Evolutionary conservation across 345 rosid genomes (phyloP).

Genomic region (Dovyalis caffra): DNA sequence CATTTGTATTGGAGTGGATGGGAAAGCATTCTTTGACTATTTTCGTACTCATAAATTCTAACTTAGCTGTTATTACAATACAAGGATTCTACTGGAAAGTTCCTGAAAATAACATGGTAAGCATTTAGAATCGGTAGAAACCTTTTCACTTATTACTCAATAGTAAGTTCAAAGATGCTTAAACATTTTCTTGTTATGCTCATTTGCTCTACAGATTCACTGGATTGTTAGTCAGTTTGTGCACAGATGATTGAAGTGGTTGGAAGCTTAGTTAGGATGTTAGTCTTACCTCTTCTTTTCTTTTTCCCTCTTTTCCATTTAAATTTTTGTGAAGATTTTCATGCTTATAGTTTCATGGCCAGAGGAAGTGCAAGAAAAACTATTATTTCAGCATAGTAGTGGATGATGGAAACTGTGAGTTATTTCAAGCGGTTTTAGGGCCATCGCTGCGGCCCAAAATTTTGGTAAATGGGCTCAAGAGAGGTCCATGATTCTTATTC

Average conservation of each 20-base stretch:
- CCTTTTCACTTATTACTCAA: neutral
- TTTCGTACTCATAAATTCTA: conserved; percentile 38
- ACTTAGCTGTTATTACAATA: conserved; percentile 32
- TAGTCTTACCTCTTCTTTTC: no score
- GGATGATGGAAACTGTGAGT: neutral
- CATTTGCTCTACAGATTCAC: conserved; percentile 33
- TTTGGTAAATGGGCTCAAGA: neutral
- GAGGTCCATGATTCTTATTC: no score
- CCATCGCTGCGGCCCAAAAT: neutral
- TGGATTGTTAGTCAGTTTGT: conserved; percentile 28
- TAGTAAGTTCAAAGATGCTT: neutral
- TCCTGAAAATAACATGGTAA: conserved; percentile 40
- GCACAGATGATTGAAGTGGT: conserved; percentile 12
- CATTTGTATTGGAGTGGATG: conserved; percentile 42
- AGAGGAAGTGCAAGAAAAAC: neutral
- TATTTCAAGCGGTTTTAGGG: neutral
- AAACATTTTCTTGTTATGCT: neutral
- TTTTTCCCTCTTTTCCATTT: neutral
- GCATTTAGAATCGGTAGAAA: neutral
- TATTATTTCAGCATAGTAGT: neutral
- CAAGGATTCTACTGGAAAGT: conserved; percentile 42
- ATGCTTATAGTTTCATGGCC: neutral
- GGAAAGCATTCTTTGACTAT: conserved; percentile 45
- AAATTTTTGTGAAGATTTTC: neutral
- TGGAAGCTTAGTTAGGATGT: neutral